Conservation (phyloP, 2,329 filamentous ascomycete genomes). For the Pyrenophora graminea region DNA sequence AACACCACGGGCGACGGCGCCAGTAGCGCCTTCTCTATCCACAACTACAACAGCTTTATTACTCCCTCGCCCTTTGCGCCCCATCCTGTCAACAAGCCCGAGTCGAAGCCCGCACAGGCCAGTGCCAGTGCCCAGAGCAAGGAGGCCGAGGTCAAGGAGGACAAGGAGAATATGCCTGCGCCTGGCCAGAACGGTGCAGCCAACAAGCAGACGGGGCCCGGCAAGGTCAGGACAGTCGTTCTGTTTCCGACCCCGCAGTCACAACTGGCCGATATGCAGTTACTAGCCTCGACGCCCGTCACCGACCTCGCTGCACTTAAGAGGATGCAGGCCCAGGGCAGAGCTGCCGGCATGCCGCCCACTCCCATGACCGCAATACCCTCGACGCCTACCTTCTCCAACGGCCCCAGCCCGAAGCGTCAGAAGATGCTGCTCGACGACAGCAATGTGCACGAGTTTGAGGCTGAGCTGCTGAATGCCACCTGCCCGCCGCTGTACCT, state of each 20-base stretch:
- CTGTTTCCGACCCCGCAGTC: slow-evolving; percentile 82
- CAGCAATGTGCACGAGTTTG: slow-evolving; percentile 72
- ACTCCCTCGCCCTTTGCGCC: slow-evolving; percentile 86
- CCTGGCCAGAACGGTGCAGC: slow-evolving; percentile 51
- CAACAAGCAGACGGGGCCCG: slow-evolving; percentile 53
- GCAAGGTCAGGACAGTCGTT: slow-evolving; percentile 74
- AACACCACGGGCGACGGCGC: slow-evolving; percentile 60
- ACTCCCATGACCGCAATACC: slow-evolving; percentile 63
- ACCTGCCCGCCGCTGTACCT: slow-evolving; percentile 77
- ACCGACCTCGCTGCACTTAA: slow-evolving; percentile 55
- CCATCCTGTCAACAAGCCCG: slow-evolving; percentile 57
- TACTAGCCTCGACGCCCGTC: slow-evolving; percentile 72
- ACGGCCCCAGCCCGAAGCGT: slow-evolving; percentile 69
- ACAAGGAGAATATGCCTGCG: slow-evolving; percentile 64
- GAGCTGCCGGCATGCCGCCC: slow-evolving; percentile 63
- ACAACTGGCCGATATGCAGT: slow-evolving; percentile 72
- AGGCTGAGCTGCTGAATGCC: slow-evolving; percentile 74
- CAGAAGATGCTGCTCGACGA: slow-evolving; percentile 77
- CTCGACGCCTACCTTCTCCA: slow-evolving; percentile 61
- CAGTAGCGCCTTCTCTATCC: slow-evolving; percentile 76
- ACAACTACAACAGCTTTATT: slow-evolving; percentile 88
- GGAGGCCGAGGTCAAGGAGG: slow-evolving; percentile 32
- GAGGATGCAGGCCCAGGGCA: slow-evolving; percentile 53
- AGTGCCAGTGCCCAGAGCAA: slow-evolving; percentile 31
- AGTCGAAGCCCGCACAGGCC: slow-evolving; percentile 29